Evolutionary conservation across 192 early-diverging fungal genomes (phyloP).

Genomic region (Dissophora ornata): DNA sequence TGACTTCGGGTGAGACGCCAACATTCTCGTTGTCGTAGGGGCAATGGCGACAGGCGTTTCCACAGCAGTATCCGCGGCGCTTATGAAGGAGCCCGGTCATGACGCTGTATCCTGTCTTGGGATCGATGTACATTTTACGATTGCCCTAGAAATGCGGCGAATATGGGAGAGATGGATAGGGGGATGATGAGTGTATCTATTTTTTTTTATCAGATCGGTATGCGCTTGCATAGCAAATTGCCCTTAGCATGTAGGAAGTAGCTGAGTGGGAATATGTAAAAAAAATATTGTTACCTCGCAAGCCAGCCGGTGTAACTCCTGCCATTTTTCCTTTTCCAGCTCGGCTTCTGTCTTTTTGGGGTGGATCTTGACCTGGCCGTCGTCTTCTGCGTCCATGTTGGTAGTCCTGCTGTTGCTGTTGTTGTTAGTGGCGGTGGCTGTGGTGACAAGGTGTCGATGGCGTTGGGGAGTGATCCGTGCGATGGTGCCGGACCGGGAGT

Average conservation of each 20-base stretch:
- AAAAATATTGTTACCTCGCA: conserved; percentile 49
- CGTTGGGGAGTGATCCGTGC: no score
- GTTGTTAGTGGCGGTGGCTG: background rate
- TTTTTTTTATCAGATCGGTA: no score
- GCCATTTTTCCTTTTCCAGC: conserved; percentile 49
- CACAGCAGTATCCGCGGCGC: conserved; percentile 73
- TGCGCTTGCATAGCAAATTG: background rate
- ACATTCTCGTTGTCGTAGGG: conserved; percentile 70
- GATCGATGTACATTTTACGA: conserved; percentile 69
- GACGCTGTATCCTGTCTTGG: conserved; percentile 72
- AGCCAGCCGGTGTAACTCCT: conserved; percentile 38
- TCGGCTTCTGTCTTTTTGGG: conserved; percentile 43
- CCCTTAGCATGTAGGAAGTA: no score
- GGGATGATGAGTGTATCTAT: background rate
- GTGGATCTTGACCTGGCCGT: conserved; percentile 38
- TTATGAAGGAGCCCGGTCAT: conserved; percentile 72
- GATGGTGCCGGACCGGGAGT: no score
- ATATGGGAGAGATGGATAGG: background rate
- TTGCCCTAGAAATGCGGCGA: conserved; percentile 33
- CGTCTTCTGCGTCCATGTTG: background rate
- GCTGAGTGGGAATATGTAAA: no score
- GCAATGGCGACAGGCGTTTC: conserved; percentile 75
- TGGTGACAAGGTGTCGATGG: background rate
- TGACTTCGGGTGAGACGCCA: conserved; percentile 64
- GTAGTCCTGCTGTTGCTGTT: background rate